phyloP scores from a whole-genome alignment of 306 rosid species.

The Sicyos baderoa region DNA sequence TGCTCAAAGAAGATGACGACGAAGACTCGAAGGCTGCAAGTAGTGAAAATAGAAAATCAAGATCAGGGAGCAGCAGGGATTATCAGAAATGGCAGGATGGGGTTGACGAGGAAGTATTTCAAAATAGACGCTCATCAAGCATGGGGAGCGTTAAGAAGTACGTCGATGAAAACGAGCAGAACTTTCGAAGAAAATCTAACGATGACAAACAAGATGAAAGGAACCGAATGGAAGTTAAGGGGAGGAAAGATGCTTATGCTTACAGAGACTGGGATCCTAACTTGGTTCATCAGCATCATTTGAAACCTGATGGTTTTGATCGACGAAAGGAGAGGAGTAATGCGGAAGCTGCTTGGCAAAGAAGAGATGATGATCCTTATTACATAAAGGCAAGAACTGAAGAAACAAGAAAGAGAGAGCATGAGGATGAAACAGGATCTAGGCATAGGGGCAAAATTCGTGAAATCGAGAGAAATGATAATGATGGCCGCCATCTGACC shows the following conservation, averaged over 20 bases:
- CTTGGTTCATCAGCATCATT: slow-evolving; percentile 47
- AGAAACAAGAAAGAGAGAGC: slow-evolving; percentile 83
- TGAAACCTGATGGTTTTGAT: slow-evolving; percentile 62
- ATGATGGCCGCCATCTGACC: slow-evolving; percentile 53
- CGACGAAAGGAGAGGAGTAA: slow-evolving; percentile 72
- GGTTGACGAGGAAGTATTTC: slow-evolving; percentile 84
- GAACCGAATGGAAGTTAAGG: slow-evolving; percentile 45
- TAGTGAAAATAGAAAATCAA: slow-evolving; percentile 94
- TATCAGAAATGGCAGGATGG: slow-evolving; percentile 61
- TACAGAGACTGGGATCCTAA: slow-evolving; percentile 64
- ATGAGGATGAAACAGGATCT: slow-evolving; percentile 44
- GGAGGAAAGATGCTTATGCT: slow-evolving; percentile 56
- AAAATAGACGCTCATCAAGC: slow-evolving; percentile 52
- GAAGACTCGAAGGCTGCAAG: slow-evolving; percentile 89
- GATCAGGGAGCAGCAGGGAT: slow-evolving; percentile 89
- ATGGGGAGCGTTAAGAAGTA: slow-evolving; percentile 40
- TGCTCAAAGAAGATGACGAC: slow-evolving; percentile 53
- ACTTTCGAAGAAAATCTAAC: slow-evolving; percentile 44
- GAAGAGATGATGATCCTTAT: slow-evolving; percentile 60
- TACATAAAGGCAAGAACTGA: slow-evolving; percentile 60
- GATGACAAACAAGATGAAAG: slow-evolving; percentile 63
- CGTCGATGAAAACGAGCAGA: slow-evolving; percentile 56
- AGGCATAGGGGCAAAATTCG: slow-evolving; percentile 60
- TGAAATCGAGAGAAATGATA: slow-evolving; percentile 67
- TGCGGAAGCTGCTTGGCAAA: slow-evolving; percentile 61